Evolutionary conservation across 495 filamentous ascomycete genomes (phyloP).

Genomic region (Penicillium silybi): DNA sequence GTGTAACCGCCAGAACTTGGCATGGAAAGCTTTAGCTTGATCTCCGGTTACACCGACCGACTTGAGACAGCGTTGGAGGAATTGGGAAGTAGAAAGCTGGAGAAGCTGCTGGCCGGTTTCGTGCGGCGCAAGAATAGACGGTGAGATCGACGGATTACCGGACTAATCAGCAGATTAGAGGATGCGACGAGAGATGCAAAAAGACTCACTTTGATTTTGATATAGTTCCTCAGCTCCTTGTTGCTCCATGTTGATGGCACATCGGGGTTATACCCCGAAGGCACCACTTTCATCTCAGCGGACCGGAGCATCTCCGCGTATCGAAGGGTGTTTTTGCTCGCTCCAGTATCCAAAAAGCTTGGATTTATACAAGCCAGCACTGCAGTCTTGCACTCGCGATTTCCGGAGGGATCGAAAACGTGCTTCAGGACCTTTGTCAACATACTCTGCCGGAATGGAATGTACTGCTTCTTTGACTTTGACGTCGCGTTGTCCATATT

Average conservation of each 20-base stretch:
- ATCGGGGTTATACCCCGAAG: conserved; percentile 3
- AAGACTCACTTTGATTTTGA: conserved; percentile 3
- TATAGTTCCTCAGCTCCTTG: conserved; percentile 7
- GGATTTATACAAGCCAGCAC: conserved; percentile 28
- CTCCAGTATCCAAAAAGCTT: conserved; percentile 9
- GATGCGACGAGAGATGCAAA: not conserved
- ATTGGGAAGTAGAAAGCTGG: not conserved
- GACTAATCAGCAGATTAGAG: conserved; percentile 1
- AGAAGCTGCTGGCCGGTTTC: conserved; percentile 10
- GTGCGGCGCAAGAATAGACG: conserved; percentile 3
- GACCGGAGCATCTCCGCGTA: conserved; percentile 11
- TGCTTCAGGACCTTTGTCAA: conserved; percentile 37
- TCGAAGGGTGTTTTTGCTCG: conserved; percentile 17
- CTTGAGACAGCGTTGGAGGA: conserved; percentile 1
- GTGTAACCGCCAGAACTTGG: conserved; percentile 6
- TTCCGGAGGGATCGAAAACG: conserved; percentile 19
- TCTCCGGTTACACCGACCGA: conserved; percentile 9
- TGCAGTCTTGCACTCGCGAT: conserved; percentile 22
- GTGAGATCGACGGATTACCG: conserved; percentile 3
- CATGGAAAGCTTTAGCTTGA: conserved; percentile 4
- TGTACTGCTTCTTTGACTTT: conserved; percentile 18
- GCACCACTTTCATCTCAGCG: not conserved
- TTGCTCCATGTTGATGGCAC: conserved; percentile 11
- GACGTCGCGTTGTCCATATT: not conserved
- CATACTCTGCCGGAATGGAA: conserved; percentile 32